phyloP scores from a whole-genome alignment of 306 rosid genomes.

The Senna siamea region DNA sequence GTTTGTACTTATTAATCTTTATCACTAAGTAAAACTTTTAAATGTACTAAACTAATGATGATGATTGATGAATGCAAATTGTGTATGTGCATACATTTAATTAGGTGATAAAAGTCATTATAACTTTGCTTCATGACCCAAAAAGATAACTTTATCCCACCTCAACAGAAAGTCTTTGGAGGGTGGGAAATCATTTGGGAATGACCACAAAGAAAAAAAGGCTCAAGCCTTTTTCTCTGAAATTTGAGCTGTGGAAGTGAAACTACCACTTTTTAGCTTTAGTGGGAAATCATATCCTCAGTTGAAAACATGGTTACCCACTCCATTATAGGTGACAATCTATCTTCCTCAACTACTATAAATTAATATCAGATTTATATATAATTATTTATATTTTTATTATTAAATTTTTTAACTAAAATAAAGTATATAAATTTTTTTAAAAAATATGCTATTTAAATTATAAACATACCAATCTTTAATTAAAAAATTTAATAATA shows the following conservation, averaged over 20 bases:
- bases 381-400: no score
- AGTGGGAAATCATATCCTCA: constrained; percentile 20
- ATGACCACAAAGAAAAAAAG: constrained; percentile 2
- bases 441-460: no score
- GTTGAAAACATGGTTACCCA: constrained; percentile 30
- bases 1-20: no score
- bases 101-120: background rate
- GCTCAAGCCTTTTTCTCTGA: background rate
- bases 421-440: no score
- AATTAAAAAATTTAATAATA: no score
- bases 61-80: no score
- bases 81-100: no score
- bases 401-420: no score
- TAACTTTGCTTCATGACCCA: background rate
- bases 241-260: background rate
- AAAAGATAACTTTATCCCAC: constrained; percentile 16
- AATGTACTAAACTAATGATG: no score
- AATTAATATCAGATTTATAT: no score
- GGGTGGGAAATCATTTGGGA: constrained; percentile 28
- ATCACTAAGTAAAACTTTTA: no score
- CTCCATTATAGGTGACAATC: constrained; percentile 5
- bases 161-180: background rate
- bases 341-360: constrained; percentile 22
- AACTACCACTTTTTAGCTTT: background rate
- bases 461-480: no score